Percentiles rank a stretch among this genome's conserved stretches.
These are phyloP conservation scores for Aspergillus sp. DNA, from an alignment of 2,329 filamentous ascomycete species.

Conservation along the genomic window DNA sequence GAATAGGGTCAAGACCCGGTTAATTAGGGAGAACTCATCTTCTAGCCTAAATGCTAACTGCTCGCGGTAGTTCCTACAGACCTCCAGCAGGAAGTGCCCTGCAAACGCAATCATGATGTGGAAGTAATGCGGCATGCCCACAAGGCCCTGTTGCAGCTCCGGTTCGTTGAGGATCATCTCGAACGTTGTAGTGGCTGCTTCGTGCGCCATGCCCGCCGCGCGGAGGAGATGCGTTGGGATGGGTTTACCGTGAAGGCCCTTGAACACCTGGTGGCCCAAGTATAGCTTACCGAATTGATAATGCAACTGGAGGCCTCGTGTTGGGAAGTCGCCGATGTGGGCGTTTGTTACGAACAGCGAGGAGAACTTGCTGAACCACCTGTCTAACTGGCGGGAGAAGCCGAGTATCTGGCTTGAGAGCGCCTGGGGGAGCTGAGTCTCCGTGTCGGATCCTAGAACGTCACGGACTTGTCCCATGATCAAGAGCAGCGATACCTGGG, in stretches of 20 bases:
- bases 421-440: conserved; percentile 23
- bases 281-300: conserved; percentile 50
- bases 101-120: conserved; percentile 45
- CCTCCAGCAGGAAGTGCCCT: conserved; percentile 40
- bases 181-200: conserved; percentile 37
- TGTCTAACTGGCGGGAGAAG: conserved; percentile 27
- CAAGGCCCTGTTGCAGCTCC: conserved; percentile 34
- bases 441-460: conserved; percentile 30
- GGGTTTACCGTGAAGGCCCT: conserved; percentile 38
- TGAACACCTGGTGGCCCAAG: conserved; percentile 47
- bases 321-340: conserved; percentile 44
- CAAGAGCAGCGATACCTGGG: conserved; percentile 33
- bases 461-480: conserved; percentile 38
- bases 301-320: conserved; percentile 46
- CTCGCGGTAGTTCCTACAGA: conserved; percentile 35
- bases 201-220: conserved; percentile 26
- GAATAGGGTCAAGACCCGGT: conserved; percentile 17
- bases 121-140: conserved; percentile 43
- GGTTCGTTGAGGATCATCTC: conserved; percentile 37
- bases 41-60: conserved; percentile 31
- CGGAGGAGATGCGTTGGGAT: conserved; percentile 32
- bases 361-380: conserved; percentile 27
- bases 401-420: conserved; percentile 25
- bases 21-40: conserved; percentile 12
- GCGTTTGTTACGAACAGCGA: conserved; percentile 21